Conservation (phyloP, 371 early-diverging fungal species). For the Choanephora cucurbitarum region DNA sequence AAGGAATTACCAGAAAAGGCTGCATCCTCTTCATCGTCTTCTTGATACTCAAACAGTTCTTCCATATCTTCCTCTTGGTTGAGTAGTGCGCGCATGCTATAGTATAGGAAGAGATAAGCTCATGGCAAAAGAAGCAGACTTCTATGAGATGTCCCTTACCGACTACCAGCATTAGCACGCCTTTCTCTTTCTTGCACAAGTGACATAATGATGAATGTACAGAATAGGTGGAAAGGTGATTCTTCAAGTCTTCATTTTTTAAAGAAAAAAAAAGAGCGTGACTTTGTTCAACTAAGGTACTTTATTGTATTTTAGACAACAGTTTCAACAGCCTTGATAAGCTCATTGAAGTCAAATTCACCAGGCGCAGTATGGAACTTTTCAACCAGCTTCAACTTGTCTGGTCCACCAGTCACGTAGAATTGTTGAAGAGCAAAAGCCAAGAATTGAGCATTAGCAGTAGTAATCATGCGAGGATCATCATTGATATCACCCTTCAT, state of each 20-base stretch:
- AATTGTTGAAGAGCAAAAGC: slow-evolving; percentile 85
- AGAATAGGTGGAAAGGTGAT: too few species aligned
- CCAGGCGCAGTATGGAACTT: slow-evolving; percentile 77
- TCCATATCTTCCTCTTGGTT: slow-evolving; percentile 65
- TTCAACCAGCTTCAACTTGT: slow-evolving; percentile 70
- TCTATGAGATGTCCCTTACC: too few species aligned
- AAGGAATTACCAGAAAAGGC: slow-evolving; percentile 52
- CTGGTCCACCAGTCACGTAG: slow-evolving; percentile 78
- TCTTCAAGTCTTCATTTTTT: too few species aligned
- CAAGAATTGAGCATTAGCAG: slow-evolving; percentile 82
- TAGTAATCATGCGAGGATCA: slow-evolving; percentile 56
- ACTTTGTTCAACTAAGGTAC: too few species aligned
- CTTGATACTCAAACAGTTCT: slow-evolving; percentile 58
- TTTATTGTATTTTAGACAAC: too few species aligned
- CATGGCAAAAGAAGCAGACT: too few species aligned
- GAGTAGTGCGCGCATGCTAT: slow-evolving; percentile 58
- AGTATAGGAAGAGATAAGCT: neutral
- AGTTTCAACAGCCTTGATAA: slow-evolving; percentile 69
- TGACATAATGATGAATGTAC: too few species aligned
- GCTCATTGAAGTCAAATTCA: slow-evolving; percentile 74
- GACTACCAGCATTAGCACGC: slow-evolving; percentile 62
- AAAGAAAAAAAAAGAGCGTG: neutral
- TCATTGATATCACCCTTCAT: slow-evolving; percentile 86
- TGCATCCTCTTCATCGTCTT: slow-evolving; percentile 59
- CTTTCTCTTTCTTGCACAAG: slow-evolving; percentile 40